Evolutionary conservation across 768 basidiomycete species (phyloP).

Genomic region (Galerina marginata): DNA sequence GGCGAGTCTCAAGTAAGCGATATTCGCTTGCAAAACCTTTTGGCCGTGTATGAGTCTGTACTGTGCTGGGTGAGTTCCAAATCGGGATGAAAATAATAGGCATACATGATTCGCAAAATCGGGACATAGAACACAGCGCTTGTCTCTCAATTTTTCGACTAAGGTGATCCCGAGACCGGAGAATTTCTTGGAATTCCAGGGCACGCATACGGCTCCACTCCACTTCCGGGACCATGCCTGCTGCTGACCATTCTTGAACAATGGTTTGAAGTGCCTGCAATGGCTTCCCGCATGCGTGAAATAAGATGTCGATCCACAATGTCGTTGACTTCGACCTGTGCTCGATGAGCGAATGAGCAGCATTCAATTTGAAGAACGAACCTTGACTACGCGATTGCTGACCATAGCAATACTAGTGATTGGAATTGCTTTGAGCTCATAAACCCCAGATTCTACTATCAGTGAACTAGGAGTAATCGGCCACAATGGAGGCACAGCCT

Average conservation of each 20-base stretch:
- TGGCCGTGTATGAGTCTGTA: conserved; percentile 78
- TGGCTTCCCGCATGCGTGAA: conserved; percentile 61
- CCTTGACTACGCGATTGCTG: conserved; percentile 76
- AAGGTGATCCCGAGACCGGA: conserved; percentile 63
- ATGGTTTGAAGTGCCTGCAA: conserved; percentile 53
- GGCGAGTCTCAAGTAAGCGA: conserved; percentile 78
- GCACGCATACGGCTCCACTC: conserved; percentile 84
- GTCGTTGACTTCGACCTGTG: conserved; percentile 70
- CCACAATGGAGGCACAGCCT: conserved; percentile 77
- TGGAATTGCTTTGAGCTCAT: conserved; percentile 70
- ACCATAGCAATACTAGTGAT: conserved; percentile 79
- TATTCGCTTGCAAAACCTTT: conserved; percentile 73
- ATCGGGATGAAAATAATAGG: conserved; percentile 15
- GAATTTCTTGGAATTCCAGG: conserved; percentile 90
- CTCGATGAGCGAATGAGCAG: conserved; percentile 7
- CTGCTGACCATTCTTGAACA: conserved; percentile 61
- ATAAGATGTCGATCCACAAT: conserved; percentile 73
- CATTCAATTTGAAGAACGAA: conserved; percentile 26
- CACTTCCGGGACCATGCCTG: conserved; percentile 65
- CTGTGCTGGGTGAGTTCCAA: conserved; percentile 44
- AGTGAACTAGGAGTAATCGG: conserved; percentile 61
- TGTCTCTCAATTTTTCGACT: conserved; percentile 45
- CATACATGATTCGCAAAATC: conserved; percentile 81
- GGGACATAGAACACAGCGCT: conserved; percentile 62
- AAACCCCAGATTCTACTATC: conserved; percentile 56